Conservation (phyloP, 192 early-diverging fungal species). For the Dissophora ornata region DNA sequence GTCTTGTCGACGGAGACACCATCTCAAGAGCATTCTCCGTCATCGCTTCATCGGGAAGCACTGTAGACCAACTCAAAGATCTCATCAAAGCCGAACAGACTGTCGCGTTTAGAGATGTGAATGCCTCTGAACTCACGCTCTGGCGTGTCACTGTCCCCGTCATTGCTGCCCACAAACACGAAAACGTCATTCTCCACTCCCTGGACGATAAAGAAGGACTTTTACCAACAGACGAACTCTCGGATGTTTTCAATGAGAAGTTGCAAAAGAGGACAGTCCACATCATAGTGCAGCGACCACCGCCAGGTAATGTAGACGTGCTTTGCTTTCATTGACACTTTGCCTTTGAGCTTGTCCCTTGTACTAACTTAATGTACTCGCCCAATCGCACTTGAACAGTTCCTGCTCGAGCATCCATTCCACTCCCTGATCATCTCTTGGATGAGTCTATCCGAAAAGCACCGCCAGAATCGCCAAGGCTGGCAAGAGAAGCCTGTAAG, state of each 20-base stretch:
- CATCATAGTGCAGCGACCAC: constrained; percentile 20
- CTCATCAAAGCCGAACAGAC: constrained; percentile 6
- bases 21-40: too few species aligned
- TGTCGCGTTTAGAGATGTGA: not conserved
- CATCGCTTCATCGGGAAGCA: not conserved
- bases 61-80: constrained; percentile 19
- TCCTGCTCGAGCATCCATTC: constrained; percentile 6
- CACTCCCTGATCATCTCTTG: constrained; percentile 8
- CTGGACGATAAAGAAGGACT: too few species aligned
- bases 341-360: not conserved
- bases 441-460: constrained; percentile 9
- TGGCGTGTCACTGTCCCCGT: constrained; percentile 22
- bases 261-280: constrained; percentile 17
- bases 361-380: not conserved
- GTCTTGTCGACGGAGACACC: too few species aligned
- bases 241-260: constrained; percentile 4
- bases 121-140: constrained; percentile 11
- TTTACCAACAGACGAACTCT: constrained; percentile 18
- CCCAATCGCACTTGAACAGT: not conserved
- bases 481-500: constrained; percentile 25
- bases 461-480: constrained; percentile 5
- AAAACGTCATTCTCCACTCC: too few species aligned
- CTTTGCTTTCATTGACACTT: not conserved
- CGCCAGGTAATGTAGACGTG: constrained; percentile 10
- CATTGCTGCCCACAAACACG: constrained; percentile 7